These are phyloP conservation scores for Aureobasidium sp. DNA, from an alignment of 2,329 filamentous ascomycete species.

Conservation along the genomic window DNA sequence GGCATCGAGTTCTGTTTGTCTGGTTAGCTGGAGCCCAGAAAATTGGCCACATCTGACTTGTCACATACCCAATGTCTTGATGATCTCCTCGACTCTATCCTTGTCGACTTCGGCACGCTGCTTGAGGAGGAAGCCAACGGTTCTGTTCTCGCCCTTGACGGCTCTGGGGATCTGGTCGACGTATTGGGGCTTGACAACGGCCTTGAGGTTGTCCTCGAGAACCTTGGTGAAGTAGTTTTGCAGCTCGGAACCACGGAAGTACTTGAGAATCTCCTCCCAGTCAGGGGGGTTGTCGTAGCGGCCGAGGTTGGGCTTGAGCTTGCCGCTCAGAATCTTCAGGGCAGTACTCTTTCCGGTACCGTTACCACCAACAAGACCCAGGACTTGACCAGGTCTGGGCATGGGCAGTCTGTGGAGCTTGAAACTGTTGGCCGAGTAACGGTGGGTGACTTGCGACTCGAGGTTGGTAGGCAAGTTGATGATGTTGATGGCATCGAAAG, in stretches of 20 bases:
- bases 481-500: conserved; percentile 97
- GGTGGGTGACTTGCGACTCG: conserved; percentile 94
- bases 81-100: conserved; percentile 58
- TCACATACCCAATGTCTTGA: conserved; percentile 59
- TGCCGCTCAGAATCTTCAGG: conserved; percentile 95
- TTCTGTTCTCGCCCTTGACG: conserved; percentile 66
- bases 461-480: conserved; percentile 99
- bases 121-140: conserved; percentile 70
- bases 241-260: conserved; percentile 94
- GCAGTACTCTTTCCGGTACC: conserved; percentile 99
- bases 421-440: conserved; percentile 99
- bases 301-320: conserved; percentile 96
- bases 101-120: conserved; percentile 70
- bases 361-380: conserved; percentile 97
- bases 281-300: conserved; percentile 93
- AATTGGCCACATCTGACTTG: background rate
- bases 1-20: conserved; percentile 62
- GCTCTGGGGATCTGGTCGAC: conserved; percentile 96
- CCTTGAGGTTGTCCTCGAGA: conserved; percentile 92
- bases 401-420: conserved; percentile 96
- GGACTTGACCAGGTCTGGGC: conserved; percentile 87
- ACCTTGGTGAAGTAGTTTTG: conserved; percentile 99
- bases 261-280: conserved; percentile 98
- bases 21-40: conserved; percentile 3
- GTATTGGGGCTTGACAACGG: conserved; percentile 98